Base-by-base conservation (phyloP, 2,329 filamentous ascomycete species). In the Taxawa tesnikishii region DNA sequence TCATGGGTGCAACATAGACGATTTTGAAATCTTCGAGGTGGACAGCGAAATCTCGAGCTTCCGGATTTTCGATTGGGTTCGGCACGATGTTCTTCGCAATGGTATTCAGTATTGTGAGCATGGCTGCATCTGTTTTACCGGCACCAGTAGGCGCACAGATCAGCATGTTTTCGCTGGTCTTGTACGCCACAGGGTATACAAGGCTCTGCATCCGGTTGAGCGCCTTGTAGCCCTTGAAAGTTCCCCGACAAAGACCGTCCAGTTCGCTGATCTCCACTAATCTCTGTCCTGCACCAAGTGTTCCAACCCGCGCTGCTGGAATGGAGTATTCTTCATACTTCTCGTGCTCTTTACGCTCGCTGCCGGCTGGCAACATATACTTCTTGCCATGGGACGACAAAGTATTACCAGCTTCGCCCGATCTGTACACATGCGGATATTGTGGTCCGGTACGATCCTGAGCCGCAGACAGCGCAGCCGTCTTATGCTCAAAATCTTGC, bases 1-100 rank as follows among this genome's bases (percentile, higher is more conserved):
- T 98, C 92, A 98, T 98, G 0, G 90, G 92, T 1, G 92, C 90
- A 25, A 98, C 90, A 46, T 98, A 98, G 35, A 98, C 85, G 46
- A 98, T 88, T 59, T 98, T 96, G 69, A 96, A 94, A 46, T 93
- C 83, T 32, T 93, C 81, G 0, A 75, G 62, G 36, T 80, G 70
- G n/a, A 94, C 82, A 2, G 71, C 72, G 50, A 94, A 94, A 24
- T 94, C 81, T 1, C 69, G 76, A 1, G 80, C 75, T 33, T 75
- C 63, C 0, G 73, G 73, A 25, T 83, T 65, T 36, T 93, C 83
- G 7, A 79, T 67, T 0, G 87, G 88, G 43, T 75, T 85, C 0
- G 90, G 88, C 1, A 69, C 65, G 15, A 83, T 72, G 48, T 96
- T 88, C 53, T 93, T 87, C 2, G 82, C 76, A 36, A 98, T 77